Conservation (phyloP, 805 yeast species). For the Myxozyma neotropica region DNA sequence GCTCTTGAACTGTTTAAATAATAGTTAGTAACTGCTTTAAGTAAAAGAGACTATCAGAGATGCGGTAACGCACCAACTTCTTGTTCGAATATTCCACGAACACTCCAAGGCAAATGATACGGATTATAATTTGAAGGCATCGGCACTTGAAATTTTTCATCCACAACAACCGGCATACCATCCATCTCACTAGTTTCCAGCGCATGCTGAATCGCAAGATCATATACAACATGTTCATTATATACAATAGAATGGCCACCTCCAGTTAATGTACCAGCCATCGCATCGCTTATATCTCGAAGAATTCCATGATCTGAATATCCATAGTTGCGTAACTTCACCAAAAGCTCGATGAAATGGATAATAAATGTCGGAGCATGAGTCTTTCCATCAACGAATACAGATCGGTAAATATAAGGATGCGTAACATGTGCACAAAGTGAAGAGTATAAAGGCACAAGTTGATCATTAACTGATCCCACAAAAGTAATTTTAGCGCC, state of each 20-base stretch:
- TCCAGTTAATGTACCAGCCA: slow-evolving; percentile 91
- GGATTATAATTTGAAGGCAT: slow-evolving; percentile 68
- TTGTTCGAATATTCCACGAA: slow-evolving; percentile 77
- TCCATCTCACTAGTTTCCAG: slow-evolving; percentile 69
- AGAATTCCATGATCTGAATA: slow-evolving; percentile 82
- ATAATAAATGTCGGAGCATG: slow-evolving; percentile 75
- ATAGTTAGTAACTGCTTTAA: not conserved
- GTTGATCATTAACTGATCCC: slow-evolving; percentile 90
- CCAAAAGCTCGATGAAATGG: slow-evolving; percentile 70
- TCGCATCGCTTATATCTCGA: slow-evolving; percentile 73
- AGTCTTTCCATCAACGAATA: slow-evolving; percentile 77
- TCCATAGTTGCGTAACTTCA: slow-evolving; percentile 75
- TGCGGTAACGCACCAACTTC: slow-evolving; percentile 44
- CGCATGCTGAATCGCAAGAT: slow-evolving; percentile 71
- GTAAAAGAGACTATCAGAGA: slow-evolving; percentile 45
- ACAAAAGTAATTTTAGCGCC: slow-evolving; percentile 79
- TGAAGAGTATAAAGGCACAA: slow-evolving; percentile 90
- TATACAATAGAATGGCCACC: slow-evolving; percentile 93
- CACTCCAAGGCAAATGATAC: slow-evolving; percentile 87
- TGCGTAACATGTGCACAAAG: slow-evolving; percentile 79
- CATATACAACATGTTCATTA: slow-evolving; percentile 82
- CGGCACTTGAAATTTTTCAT: slow-evolving; percentile 56
- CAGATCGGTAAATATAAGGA: slow-evolving; percentile 87
- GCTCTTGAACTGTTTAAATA: slow-evolving; percentile 41
- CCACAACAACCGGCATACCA: slow-evolving; percentile 38